Evolutionary conservation across 1,284 basidiomycete species (phyloP), one percentile per base, ranked within the genome.

Genomic region (Leccinum ponderosum): DNA sequence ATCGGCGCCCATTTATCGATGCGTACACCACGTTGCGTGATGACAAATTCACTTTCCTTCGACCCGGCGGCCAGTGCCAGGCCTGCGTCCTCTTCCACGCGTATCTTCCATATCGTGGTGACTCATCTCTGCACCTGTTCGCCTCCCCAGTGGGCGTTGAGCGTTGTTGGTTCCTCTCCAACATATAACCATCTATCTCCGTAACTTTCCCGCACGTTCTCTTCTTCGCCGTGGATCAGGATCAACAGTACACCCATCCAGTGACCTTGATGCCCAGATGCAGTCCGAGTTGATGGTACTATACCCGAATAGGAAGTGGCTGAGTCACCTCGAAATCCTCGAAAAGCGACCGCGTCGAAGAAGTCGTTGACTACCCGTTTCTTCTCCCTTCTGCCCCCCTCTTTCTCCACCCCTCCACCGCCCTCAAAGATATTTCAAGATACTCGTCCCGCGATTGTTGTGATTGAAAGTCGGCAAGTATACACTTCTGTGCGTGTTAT

Each of bases 291-390:
- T 22, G 53, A 58, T 62, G 37, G 15, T 51, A 15, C 59, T 11
- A 52, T 17, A 17, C 64, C 39, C n/a, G n/a, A 60, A 60, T 57
- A 51, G 61, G 70, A 52, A 67, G 56, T 11, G 15, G n/a, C 56
- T 55, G 57, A 57, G 56, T 61, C 62, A 60, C 56, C 35, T 51
- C 52, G 14, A 59, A 66, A 62, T 69, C 42, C 54, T 72, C 71
- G 63, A 75, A 73, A 75, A 74, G 68, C 64, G 17, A 68, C 72
- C 71, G 69, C 33, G 57, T 74, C 73, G 70, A 73, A 71, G 73
- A 57, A 57, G 9, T 14, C 14, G 22, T 59, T 39, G 27, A 47
- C 42, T 47, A 44, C 42, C 42, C 17, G 44, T 47, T 47, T 22
- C 44, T 47, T 22, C 17, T 47, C 20, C 44, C 44, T 8, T 22